Conservation (phyloP, 257 asterid species). For the Echium plantagineum region DNA sequence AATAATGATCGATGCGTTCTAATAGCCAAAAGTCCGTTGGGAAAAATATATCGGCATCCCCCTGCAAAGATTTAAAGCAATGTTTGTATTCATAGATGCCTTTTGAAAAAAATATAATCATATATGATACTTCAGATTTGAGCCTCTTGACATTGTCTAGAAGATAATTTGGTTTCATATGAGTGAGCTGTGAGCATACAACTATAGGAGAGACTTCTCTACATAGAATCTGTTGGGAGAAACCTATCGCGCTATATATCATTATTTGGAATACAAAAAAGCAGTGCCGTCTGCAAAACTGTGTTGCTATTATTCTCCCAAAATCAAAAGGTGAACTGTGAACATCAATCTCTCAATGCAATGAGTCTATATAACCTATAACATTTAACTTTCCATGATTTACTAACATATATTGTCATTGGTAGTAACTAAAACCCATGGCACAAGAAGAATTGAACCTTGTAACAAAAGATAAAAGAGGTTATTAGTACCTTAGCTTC, state of each 20-base stretch:
- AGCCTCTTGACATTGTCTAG: too few species aligned
- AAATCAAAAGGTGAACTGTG: too few species aligned
- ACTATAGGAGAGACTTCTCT: too few species aligned
- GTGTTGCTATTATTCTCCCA: too few species aligned
- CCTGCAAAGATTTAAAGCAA: conserved; percentile 33
- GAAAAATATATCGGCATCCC: conserved; percentile 95
- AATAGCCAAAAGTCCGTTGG: conserved; percentile 94
- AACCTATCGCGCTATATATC: too few species aligned
- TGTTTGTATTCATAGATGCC: neutral
- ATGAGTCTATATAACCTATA: neutral
- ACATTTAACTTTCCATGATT: neutral
- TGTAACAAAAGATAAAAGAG: conserved; percentile 2
- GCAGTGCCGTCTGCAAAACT: too few species aligned
- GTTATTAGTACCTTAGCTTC: conserved; percentile 72
- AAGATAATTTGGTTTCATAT: too few species aligned
- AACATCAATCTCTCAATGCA: too few species aligned
- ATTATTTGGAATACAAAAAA: too few species aligned
- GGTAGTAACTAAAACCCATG: neutral
- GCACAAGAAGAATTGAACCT: neutral
- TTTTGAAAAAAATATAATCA: neutral
- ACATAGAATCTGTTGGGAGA: too few species aligned
- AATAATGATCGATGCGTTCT: conserved; percentile 76
- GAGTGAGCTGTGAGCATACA: too few species aligned
- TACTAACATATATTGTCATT: too few species aligned
- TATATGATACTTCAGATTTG: neutral